Evolutionary conservation across 2,329 filamentous ascomycete species (phyloP).

Genomic region (Cadophora luteo-olivacea): DNA sequence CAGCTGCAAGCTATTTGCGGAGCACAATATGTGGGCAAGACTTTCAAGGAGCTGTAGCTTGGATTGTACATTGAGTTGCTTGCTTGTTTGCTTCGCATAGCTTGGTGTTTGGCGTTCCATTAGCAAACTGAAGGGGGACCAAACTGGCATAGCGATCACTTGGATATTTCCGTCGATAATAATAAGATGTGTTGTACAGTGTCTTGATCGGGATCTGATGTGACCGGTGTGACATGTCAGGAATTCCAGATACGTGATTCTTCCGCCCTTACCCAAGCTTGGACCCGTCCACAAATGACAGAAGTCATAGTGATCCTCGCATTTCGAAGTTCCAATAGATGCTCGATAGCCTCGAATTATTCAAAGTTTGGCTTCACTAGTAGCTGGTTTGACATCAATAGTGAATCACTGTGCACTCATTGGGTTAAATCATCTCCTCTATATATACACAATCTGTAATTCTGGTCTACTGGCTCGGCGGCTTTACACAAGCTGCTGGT

Average conservation of each 20-base stretch:
- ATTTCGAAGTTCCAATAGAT: neutral
- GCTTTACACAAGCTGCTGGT: too few species aligned
- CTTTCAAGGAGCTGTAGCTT: slow-evolving; percentile 31
- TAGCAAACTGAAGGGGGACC: neutral
- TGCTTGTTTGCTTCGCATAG: slow-evolving; percentile 29
- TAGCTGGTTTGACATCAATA: neutral
- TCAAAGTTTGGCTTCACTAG: neutral
- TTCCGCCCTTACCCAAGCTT: neutral
- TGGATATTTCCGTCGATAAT: neutral
- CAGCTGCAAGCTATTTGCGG: slow-evolving; percentile 44
- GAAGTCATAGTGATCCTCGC: neutral
- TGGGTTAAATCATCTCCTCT: neutral
- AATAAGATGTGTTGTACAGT: slow-evolving; percentile 6
- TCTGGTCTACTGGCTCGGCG: too few species aligned
- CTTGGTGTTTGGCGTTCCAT: slow-evolving; percentile 29
- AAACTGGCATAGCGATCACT: neutral
- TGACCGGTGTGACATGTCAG: neutral
- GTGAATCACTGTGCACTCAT: neutral
- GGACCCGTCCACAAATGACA: neutral
- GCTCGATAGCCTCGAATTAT: neutral
- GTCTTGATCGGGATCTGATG: neutral
- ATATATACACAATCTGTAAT: neutral
- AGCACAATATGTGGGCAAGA: slow-evolving; percentile 35
- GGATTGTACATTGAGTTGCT: neutral
- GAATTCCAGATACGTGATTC: neutral